Evolutionary conservation across 1,284 basidiomycete genomes (phyloP), one percentile per base, ranked within the genome.

Genomic region (Cutaneotrichosporon daszewskae): DNA sequence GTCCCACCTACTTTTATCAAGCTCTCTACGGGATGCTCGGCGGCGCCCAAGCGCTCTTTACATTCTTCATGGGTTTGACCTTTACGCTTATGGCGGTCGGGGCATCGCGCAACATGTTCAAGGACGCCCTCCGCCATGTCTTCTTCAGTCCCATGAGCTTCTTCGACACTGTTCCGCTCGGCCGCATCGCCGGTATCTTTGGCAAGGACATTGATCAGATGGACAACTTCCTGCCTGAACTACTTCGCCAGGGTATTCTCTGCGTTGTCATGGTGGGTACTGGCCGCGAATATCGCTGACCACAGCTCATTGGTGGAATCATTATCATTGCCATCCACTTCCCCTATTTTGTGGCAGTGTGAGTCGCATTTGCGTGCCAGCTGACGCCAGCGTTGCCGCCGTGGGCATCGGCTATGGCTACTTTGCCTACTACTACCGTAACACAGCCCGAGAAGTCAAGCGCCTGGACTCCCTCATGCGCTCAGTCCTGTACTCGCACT

Each of bases 401-500:
- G 56, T 65, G 1, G 56, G 54, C 2, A 22, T 59, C 13, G 63
- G 63, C 1, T 65, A 65, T 36, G 57, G 51, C 56, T 63, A 51
- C 49, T 51, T 51, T 49, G 53, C 59, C 3, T 39, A 59, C 36
- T 92, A 90, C 72, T 95, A 95, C 60, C 81, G 87, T 22, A 77
- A 84, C 0, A 88, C 86, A 59, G 87, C 91, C 11, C 77, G 90
- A 57, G 91, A 95, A 66, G 35, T 65, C 32, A 66, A 64, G 42
- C 55, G 60, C 16, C 38, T 59, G 75, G 82, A 84, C 57, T 37
- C 79, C 0, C 79, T 83, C 71, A 73, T 84, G 12, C 79, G 83
- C 31, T 82, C 80, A 0, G 65, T 82, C 19, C 74, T 89, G 13
- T 89, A 88, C 62, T 78, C 83, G 2, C 87, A 88, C 69, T 84